These are phyloP conservation scores for Flaveria floridana DNA, from an alignment of 140 eudicot species.

Conservation along the genomic window DNA sequence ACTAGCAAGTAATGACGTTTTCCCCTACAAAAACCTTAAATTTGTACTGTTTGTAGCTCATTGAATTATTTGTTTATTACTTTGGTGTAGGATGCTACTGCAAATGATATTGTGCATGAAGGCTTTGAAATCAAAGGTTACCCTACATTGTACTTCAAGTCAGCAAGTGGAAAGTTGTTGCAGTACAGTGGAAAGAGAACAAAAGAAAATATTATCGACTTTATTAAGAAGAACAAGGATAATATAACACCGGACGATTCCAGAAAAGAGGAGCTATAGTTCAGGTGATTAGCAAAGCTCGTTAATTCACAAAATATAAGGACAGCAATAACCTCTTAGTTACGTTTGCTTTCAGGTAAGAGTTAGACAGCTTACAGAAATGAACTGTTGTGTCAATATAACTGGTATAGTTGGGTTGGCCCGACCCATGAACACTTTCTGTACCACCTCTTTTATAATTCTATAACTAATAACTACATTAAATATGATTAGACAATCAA, in stretches of 20 bases:
- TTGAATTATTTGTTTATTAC: not conserved
- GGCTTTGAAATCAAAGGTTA: conserved; percentile 72
- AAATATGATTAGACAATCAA: not conserved
- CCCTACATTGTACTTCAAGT: conserved; percentile 82
- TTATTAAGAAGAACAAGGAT: conserved; percentile 70
- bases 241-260: conserved; percentile 30
- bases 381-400: not conserved
- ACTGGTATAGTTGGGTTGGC: not conserved
- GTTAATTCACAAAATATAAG: too few relatives aligned
- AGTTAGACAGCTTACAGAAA: not conserved
- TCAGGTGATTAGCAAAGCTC: conserved; percentile 34
- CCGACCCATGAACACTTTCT: not conserved
- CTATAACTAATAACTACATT: not conserved
- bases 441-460: not conserved
- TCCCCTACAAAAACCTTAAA: not conserved
- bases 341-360: not conserved
- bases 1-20: not conserved
- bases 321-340: too few relatives aligned
- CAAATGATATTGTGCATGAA: conserved; percentile 66
- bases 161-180: conserved; percentile 66
- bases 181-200: conserved; percentile 65
- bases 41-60: not conserved
- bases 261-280: conserved; percentile 68
- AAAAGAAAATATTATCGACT: conserved; percentile 65
- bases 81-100: conserved; percentile 73